Percentiles rank a stretch among this genome's conserved stretches.
phyloP scores from a whole-genome alignment of 129 eudicot species.

The Silybum marianum region DNA sequence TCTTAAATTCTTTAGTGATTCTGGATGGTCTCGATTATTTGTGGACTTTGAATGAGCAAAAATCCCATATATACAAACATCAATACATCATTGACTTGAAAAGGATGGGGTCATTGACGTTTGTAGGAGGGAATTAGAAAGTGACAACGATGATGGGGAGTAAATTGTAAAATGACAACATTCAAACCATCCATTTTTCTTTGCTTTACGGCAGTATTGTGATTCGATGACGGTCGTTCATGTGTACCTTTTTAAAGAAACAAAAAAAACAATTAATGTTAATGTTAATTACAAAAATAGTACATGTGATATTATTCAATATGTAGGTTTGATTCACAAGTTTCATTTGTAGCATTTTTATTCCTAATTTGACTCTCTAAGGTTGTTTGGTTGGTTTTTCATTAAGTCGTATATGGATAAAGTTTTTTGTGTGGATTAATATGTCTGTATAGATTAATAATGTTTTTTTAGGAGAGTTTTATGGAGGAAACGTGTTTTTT shows the following conservation, averaged over 20 bases:
- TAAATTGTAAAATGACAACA: neutral
- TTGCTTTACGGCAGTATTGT: neutral
- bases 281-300: neutral
- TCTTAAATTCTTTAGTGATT: neutral
- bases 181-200: neutral
- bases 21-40: neutral
- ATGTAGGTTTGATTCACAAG: neutral
- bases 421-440: no score
- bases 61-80: slow-evolving; percentile 3
- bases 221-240: neutral
- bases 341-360: neutral
- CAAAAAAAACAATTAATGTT: no score
- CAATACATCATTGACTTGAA: slow-evolving; percentile 4
- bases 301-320: neutral
- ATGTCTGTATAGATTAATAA: no score
- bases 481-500: no score
- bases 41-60: neutral
- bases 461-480: no score
- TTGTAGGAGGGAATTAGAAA: slow-evolving; percentile 16
- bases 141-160: neutral
- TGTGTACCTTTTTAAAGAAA: neutral
- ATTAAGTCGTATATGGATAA: no score
- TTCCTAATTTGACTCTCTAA: neutral
- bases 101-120: neutral
- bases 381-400: no score